A percentile compares a stretch with the other conserved stretches of the same genome.
phyloP scores from a whole-genome alignment of 2,329 filamentous ascomycete species.

The Akanthomyces muscarius region DNA sequence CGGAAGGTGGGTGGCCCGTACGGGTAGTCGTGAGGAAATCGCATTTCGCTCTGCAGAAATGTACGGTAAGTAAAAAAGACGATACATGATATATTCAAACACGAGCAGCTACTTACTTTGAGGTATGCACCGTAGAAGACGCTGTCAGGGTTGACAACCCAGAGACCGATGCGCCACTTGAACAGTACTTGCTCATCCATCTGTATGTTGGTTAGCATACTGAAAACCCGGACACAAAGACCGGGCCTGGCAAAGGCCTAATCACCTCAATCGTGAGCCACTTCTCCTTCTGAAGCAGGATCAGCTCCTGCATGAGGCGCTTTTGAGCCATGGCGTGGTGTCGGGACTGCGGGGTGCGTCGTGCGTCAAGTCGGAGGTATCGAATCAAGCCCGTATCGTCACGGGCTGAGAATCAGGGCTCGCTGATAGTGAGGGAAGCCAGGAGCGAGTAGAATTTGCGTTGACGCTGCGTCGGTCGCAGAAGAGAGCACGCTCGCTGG shows the following conservation, averaged over 20 bases:
- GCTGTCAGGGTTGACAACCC: constrained; percentile 89
- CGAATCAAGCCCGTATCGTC: background rate
- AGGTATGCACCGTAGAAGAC: constrained; percentile 92
- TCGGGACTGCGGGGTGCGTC: constrained; percentile 3
- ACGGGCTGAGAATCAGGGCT: background rate
- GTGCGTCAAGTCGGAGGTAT: background rate
- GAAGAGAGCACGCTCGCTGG: background rate
- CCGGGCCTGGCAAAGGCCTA: background rate
- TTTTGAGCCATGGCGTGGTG: constrained; percentile 51
- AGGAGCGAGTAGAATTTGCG: background rate
- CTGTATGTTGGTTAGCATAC: constrained; percentile 36
- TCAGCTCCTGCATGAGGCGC: constrained; percentile 85
- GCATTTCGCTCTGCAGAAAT: constrained; percentile 65
- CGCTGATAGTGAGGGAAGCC: background rate
- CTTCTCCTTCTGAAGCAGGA: constrained; percentile 77
- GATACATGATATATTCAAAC: background rate
- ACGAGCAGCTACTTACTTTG: constrained; percentile 45
- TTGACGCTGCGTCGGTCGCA: background rate
- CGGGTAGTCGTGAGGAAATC: constrained; percentile 83
- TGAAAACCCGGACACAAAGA: background rate
- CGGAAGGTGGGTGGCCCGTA: constrained; percentile 85
- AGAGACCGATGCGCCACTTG: constrained; percentile 81
- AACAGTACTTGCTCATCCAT: constrained; percentile 79
- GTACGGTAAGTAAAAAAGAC: background rate
- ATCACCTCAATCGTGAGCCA: constrained; percentile 87